Base-by-base conservation (phyloP, 2,329 filamentous ascomycete species). In the Aspergillus unguis region DNA sequence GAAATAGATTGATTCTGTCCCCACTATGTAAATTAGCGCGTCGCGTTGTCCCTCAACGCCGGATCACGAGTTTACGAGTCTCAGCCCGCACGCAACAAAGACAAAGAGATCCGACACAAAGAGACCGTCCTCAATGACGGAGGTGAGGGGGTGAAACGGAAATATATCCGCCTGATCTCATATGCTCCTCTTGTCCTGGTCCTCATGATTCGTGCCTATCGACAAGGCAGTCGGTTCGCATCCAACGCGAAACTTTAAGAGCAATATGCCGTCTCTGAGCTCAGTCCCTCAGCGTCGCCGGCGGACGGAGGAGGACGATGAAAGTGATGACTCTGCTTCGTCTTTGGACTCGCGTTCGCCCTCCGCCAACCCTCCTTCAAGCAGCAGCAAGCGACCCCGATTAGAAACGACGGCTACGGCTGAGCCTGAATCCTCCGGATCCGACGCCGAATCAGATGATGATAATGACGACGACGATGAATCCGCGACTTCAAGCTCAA, bases 381-480 rank as follows among this genome's bases (percentile, higher is more conserved):
- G 59, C 48, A 64, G 56, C 49, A 64, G 61, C 54, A 73, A 73
- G 58, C 67, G 71, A 37, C 56, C 59, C 46, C 64, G 66, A 45
- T 44, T 71, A 28, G 58, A 63, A 43, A 59, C 60, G 42, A 50
- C 55, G 5, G 50, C 17, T 17, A 17, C 17, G 17, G 17, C 17
- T 17, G 17, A 38, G 6, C 9, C 3, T 25, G 36, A 38, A 23
- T 23, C 36, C 25, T 38, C 54, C 5, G 46, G 29, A n/a, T 37
- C 28, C 32, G 43, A 35, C 23, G 26, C 40, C 43, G 62, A 41
- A 8, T 41, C 53, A 7, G 57, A 61, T 28, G 57, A 60, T 4
- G 58, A 59, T 7, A 53, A 61, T 17, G 56, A 58, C 23, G 54
- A 58, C 26, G 53, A 38, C 4, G 36, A 33, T n/a, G 37, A 37